Base-by-base conservation (phyloP, 768 basidiomycete genomes). In the Polyporus arcularius region DNA sequence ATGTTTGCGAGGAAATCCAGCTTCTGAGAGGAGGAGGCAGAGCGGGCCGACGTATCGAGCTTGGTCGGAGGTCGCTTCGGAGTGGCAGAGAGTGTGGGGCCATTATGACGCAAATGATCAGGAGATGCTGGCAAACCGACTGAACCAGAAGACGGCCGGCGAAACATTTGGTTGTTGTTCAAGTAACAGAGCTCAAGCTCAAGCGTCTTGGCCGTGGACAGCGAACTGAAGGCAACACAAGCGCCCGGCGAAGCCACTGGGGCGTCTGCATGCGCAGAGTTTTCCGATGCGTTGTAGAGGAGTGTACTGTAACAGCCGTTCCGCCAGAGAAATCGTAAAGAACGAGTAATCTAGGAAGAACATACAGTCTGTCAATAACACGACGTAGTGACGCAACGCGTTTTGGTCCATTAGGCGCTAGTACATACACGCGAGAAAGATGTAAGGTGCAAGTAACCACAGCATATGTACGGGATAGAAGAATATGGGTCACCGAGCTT, bases 81-180 rank as follows among this genome's bases (percentile, higher is more conserved):
- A 18, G 58, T 53, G 14, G 51, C 52, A 31, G 75, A 67, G 35
- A 60, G 62, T 30, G 70, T 46, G 38, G 74, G 70, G 47, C 58
- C 58, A 60, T 57, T 64, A 40, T 16, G 53, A 21, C 30, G 57
- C n/a, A 14, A 62, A 55, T 38, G 41, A 30, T 54, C 58, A 40
- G 65, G 58, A 10, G 78, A 70, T 26, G 61, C 60, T 30, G 68
- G 51, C 40, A 77, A 72, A 52, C 43, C 48, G 3, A 57, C 21
- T 14, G 78, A 76, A 46, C 71, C 61, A 18, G 69, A 68, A 49
- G 78, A 76, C 11, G 76, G 74, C 61, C 77, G 71, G 57, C 74
- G 73, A 70, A 77, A 71, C 80, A 81, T 81, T 46, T 40, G 15
- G 41, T 31, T 28, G 10, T 7, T 16, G 38, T 30, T 35, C 35